Evolutionary conservation across 768 basidiomycete species (phyloP).

Genomic region (Leccinum uliginosum): DNA sequence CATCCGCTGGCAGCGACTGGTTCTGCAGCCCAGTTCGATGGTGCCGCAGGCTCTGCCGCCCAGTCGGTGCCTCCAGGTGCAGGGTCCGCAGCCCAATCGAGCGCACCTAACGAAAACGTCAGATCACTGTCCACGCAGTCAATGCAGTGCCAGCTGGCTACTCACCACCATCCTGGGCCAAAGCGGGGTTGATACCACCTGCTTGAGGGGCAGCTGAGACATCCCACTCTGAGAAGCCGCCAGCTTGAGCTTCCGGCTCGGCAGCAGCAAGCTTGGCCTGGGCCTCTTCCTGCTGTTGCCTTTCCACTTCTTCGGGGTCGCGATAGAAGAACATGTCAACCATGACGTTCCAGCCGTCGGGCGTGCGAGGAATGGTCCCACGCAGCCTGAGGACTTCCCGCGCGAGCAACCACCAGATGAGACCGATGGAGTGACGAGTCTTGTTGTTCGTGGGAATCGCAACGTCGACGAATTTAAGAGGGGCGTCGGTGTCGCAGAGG

Average conservation of each 20-base stretch:
- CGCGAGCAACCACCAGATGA: slow-evolving; percentile 96
- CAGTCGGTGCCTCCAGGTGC: slow-evolving; percentile 64
- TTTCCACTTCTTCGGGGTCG: slow-evolving; percentile 98
- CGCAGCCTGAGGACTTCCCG: slow-evolving; percentile 96
- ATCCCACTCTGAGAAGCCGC: slow-evolving; percentile 66
- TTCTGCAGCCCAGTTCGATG: slow-evolving; percentile 35
- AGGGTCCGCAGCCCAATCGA: slow-evolving; percentile 82
- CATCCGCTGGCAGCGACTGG: slow-evolving; percentile 23
- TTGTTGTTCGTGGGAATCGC: slow-evolving; percentile 99
- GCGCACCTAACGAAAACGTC: slow-evolving; percentile 43
- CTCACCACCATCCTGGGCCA: slow-evolving; percentile 58
- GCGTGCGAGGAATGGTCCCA: slow-evolving; percentile 86
- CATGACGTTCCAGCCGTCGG: slow-evolving; percentile 97
- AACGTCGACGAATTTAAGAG: slow-evolving; percentile 95
- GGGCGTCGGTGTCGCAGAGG: slow-evolving; percentile 97
- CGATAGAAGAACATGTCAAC: slow-evolving; percentile 99
- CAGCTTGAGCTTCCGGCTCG: slow-evolving; percentile 51
- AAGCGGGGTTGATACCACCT: slow-evolving; percentile 72
- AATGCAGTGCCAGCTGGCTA: neutral
- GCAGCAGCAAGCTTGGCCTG: slow-evolving; percentile 70
- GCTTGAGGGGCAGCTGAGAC: slow-evolving; percentile 61
- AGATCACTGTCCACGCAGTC: neutral
- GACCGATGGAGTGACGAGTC: slow-evolving; percentile 93
- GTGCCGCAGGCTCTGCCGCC: slow-evolving; percentile 68
- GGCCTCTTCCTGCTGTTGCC: slow-evolving; percentile 92